phyloP scores from a whole-genome alignment of 225 moss, liverwort and hornwort species.

The Polytrichum commune region DNA sequence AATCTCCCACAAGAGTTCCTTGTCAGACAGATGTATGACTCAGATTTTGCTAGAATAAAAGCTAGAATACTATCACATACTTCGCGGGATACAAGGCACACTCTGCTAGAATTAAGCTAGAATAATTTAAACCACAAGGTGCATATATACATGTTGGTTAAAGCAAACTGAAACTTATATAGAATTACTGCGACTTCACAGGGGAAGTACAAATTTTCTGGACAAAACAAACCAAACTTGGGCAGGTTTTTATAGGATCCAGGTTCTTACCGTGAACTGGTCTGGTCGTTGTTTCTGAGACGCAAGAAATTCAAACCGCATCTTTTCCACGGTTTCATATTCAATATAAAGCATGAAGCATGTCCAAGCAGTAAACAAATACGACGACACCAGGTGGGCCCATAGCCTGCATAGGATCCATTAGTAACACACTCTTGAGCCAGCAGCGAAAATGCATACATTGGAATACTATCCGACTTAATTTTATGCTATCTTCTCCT shows the following conservation, averaged over 20 bases:
- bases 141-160: no score
- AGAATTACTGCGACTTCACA: not conserved
- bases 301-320: slow-evolving; percentile 75
- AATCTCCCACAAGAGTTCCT: not conserved
- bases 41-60: not conserved
- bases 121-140: not conserved
- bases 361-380: slow-evolving; percentile 83
- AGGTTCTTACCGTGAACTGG: slow-evolving; percentile 57
- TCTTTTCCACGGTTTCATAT: slow-evolving; percentile 52
- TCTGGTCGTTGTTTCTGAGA: slow-evolving; percentile 62
- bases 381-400: slow-evolving; percentile 73
- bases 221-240: not conserved
- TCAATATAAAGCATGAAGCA: slow-evolving; percentile 70
- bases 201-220: not conserved
- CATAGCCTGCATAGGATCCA: slow-evolving; percentile 48
- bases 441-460: no score
- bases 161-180: not conserved
- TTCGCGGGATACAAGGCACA: not conserved
- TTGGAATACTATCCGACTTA: no score
- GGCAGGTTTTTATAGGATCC: no score
- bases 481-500: no score
- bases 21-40: not conserved
- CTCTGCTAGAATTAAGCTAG: not conserved
- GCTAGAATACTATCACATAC: not conserved
- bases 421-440: no score